Evolutionary conservation across 1,284 basidiomycete species (phyloP), one percentile per base, ranked within the genome.

Genomic region (Phellopilus nigrolimitatus): DNA sequence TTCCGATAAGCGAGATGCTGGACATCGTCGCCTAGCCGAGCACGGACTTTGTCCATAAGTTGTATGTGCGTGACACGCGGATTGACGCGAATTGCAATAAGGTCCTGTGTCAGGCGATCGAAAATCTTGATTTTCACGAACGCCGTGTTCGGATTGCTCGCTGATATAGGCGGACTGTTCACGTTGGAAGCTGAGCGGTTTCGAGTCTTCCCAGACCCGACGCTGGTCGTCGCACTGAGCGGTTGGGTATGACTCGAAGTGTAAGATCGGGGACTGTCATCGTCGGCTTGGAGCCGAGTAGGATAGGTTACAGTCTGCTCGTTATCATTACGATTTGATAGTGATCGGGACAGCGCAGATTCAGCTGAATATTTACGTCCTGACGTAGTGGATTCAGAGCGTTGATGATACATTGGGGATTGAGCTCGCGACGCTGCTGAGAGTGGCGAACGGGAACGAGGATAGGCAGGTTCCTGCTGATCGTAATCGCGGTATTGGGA

Each of bases 101-200:
- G 74, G 65, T 98, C 95, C 65, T 97, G 91, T 22, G 92, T 87
- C 54, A 87, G 77, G 27, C 88, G 78, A 67, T 97, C 88, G 64
- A 95, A 97, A 49, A 99, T 92, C 72, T 99, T 99, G 71, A 99
- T 97, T 73, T 97, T 97, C 60, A 97, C 79, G 68, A 94, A 95
- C 31, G 91, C 82, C 31, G 89, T 82, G 60, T 88, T 85, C 12
- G 82, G 79, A 59, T 86, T 88, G 48, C 74, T 77, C 13, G 80
- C 79, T 38, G 84, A 89, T 61, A 88, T 85, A n/a, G 81, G 73
- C 7, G 85, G 87, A 17, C 72, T 80, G 59, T 78, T 84, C 55
- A 61, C 81, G 12, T 76, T 74, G 9, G 83, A 79, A 21, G 75
- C 49, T 4, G 53, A 51, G 15, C 53, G 49, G 19, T 2, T 31